Percentiles rank a stretch among this genome's conserved stretches.
Conservation (phyloP, 2,329 filamentous ascomycete genomes). For the Cladophialophora carrionii region DNA sequence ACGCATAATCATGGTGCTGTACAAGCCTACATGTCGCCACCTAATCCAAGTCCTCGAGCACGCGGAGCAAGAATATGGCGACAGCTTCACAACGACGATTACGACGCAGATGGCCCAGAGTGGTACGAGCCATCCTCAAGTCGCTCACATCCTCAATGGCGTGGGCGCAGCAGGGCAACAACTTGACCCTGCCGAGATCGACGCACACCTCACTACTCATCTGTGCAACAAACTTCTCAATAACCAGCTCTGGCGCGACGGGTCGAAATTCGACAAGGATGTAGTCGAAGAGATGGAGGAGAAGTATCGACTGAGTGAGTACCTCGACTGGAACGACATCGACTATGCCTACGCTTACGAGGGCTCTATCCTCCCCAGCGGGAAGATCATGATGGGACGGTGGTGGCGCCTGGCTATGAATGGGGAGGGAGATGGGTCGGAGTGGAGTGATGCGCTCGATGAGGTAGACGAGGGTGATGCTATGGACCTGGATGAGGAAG, state of each 20-base stretch:
- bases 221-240: conserved; percentile 20
- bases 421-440: conserved; percentile 25
- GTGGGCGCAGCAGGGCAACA: neutral
- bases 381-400: conserved; percentile 53
- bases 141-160: neutral
- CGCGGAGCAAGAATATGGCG: conserved; percentile 33
- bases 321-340: conserved; percentile 39
- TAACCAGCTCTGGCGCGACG: conserved; percentile 20
- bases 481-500: conserved; percentile 19
- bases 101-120: conserved; percentile 20
- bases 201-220: conserved; percentile 20
- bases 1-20: conserved; percentile 46
- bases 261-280: conserved; percentile 14
- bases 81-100: conserved; percentile 24
- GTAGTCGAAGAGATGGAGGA: conserved; percentile 36
- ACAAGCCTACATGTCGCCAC: conserved; percentile 37
- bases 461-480: conserved; percentile 11
- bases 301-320: conserved; percentile 22
- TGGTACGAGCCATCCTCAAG: neutral
- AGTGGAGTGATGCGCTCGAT: conserved; percentile 26
- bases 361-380: conserved; percentile 53
- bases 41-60: conserved; percentile 35
- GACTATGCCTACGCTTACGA: conserved; percentile 52
- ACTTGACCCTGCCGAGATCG: conserved; percentile 24
- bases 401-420: conserved; percentile 50